Evolutionary conservation across 768 basidiomycete genomes (phyloP).

Genomic region (Tricholoma sp.): DNA sequence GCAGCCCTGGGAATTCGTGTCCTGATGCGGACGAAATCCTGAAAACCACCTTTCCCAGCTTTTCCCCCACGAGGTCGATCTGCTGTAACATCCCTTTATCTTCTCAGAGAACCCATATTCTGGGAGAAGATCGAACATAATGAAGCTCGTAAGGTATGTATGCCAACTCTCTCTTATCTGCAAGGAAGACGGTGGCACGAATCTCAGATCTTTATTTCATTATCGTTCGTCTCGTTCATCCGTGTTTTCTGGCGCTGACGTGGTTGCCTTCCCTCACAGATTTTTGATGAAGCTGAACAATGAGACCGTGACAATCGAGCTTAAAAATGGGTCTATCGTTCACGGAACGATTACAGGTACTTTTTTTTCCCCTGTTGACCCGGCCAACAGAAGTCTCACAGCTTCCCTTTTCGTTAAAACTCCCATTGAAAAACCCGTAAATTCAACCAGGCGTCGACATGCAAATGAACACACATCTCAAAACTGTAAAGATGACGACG

Average conservation of each 20-base stretch:
- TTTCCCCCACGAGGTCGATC: background rate
- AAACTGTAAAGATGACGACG: slow-evolving; percentile 95
- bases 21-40: background rate
- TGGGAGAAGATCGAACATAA: slow-evolving; percentile 23
- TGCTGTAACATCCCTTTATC: background rate
- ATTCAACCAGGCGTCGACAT: slow-evolving; percentile 82
- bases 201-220: background rate
- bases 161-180: slow-evolving; percentile 7
- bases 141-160: slow-evolving; percentile 82
- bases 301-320: slow-evolving; percentile 96
- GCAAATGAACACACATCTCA: slow-evolving; percentile 99
- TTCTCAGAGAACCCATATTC: background rate
- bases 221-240: background rate
- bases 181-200: background rate
- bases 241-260: background rate
- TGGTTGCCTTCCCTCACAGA: slow-evolving; percentile 33
- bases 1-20: background rate
- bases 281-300: slow-evolving; percentile 99
- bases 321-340: slow-evolving; percentile 94
- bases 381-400: slow-evolving; percentile 1
- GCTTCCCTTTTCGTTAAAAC: background rate
- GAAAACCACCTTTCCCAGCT: background rate
- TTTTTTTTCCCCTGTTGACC: slow-evolving; percentile 17
- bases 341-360: slow-evolving; percentile 96
- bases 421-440: slow-evolving; percentile 1